Conservation (phyloP, 176 grass and related monocot genomes). For the Aechmea fasciata region DNA sequence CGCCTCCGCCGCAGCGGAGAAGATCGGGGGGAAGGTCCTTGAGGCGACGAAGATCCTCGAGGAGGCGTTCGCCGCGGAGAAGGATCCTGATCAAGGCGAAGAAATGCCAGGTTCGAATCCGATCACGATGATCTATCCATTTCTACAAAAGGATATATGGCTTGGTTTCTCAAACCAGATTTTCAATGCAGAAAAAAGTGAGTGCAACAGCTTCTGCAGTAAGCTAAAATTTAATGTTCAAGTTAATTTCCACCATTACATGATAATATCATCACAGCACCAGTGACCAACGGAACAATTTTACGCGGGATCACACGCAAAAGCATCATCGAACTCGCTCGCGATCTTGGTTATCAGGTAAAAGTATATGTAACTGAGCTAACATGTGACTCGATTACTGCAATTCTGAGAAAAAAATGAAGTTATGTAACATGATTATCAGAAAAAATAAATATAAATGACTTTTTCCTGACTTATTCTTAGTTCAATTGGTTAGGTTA, state of each 20-base stretch:
- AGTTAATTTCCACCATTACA: constrained; percentile 3
- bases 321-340: constrained; percentile 82
- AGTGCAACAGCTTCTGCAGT: too few relatives aligned
- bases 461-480: neutral
- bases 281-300: constrained; percentile 61
- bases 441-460: too few relatives aligned
- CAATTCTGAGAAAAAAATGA: too few relatives aligned
- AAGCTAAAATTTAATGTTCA: neutral
- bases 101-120: constrained; percentile 50
- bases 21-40: constrained; percentile 83
- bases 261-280: constrained; percentile 47
- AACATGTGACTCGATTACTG: too few relatives aligned
- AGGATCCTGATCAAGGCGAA: constrained; percentile 66
- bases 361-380: neutral
- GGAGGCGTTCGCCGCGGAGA: constrained; percentile 63
- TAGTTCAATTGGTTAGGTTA: constrained; percentile 28
- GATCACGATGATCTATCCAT: neutral
- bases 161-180: too few relatives aligned
- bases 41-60: constrained; percentile 61
- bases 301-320: constrained; percentile 78
- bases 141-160: too few relatives aligned
- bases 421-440: too few relatives aligned
- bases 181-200: too few relatives aligned
- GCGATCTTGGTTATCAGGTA: constrained; percentile 61
- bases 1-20: constrained; percentile 46